Conservation (phyloP, 768 basidiomycete genomes). For the Naematelia aurantialba region DNA sequence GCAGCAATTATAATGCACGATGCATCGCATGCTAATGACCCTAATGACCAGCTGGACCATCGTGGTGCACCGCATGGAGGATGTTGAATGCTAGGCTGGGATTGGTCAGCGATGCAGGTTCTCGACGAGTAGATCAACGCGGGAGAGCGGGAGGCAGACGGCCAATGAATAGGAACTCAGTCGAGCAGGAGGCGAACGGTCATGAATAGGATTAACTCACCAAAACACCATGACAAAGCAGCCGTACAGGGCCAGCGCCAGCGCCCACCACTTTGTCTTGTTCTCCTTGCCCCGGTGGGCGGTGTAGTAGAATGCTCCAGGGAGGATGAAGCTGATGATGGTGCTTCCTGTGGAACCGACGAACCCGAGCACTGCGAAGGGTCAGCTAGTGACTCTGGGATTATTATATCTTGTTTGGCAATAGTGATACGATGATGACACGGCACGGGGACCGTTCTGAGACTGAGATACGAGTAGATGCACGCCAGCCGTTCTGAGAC, state of each 20-base stretch:
- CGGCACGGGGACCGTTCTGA: too few relatives aligned
- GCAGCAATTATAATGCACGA: too few relatives aligned
- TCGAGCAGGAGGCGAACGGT: neutral
- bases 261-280: constrained; percentile 59
- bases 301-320: constrained; percentile 91
- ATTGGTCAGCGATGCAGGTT: neutral
- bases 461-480: too few relatives aligned
- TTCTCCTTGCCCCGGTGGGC: constrained; percentile 66
- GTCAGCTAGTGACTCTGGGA: neutral
- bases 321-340: constrained; percentile 93
- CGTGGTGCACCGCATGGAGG: constrained; percentile 6
- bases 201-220: too few relatives aligned
- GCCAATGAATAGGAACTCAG: too few relatives aligned
- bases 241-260: constrained; percentile 73
- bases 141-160: neutral
- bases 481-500: too few relatives aligned
- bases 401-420: too few relatives aligned
- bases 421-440: too few relatives aligned
- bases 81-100: constrained; percentile 22
- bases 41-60: constrained; percentile 1
- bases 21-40: too few relatives aligned
- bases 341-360: constrained; percentile 96
- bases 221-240: constrained; percentile 77
- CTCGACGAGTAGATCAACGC: neutral
- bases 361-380: constrained; percentile 73